Base-by-base conservation (phyloP, 202 grass and related monocot species). In the Panicum hallii region DNA sequence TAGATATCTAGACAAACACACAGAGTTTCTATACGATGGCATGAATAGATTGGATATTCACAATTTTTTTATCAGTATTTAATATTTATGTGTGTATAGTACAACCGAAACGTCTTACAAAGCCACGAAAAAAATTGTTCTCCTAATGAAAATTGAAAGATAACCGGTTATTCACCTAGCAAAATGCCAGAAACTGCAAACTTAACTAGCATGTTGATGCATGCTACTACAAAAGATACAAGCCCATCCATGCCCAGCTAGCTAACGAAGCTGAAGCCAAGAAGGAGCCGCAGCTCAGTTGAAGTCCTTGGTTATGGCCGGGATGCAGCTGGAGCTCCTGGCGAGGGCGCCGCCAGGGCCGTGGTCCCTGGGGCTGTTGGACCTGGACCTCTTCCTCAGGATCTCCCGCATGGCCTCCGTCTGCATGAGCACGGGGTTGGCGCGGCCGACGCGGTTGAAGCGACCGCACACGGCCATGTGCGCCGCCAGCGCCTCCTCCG, bases 291-390 rank as follows among this genome's bases (percentile, higher is more conserved):
- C 1, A 56, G 11, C 19, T 79, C 65, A 56, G 76, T 62, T 88
- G 76, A 86, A 81, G 50, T 91, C 86, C 76, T 90, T 97, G 81
- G 82, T 80, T 41, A 97, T 93, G 86, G 92, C 95, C 3, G 95
- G 85, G 62, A 97, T 94, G 84, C 95, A 97, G 82, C 95, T 97
- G 36, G 92, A 94, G 90, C 82, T 94, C 89, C 95, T 91, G 53
- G 85, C 0, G 70, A 97, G 88, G 30, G 20, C 12, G 6, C 70
- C 82, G 23, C 15, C 86, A 1, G 78, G 63, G 23, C 6, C 87
- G 43, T 63, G 60, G 2, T 80, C 94, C 46, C 84, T 87, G 0
- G 88, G 92, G 75, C 85, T 91, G 20, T 60, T 92, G 32, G 74
- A 87, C 78, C 66, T 84, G 19, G 77, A 84, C 58, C 90, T 86